Evolutionary conservation across 805 yeast genomes (phyloP), one percentile per base, ranked within the genome.

Genomic region (Barnettozyma botsteinii): DNA sequence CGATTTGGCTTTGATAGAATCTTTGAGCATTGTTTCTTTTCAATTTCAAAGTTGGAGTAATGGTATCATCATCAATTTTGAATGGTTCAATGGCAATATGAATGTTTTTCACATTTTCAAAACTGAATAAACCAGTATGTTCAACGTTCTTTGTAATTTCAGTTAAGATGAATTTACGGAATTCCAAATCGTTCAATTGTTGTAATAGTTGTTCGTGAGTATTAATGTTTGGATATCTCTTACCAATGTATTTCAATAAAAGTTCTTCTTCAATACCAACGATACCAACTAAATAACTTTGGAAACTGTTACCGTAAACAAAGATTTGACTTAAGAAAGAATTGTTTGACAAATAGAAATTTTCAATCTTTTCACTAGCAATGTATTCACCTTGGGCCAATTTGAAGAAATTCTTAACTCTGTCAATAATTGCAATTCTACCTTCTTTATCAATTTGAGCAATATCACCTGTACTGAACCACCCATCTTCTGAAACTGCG

Each of bases 331-430:
- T 50, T 21, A 70, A 47, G 31, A 61, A 45, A 5, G 75, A 62
- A 46, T 65, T 63, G 13, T 58, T 55, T 13, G 59, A 53, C 1
- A 77, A 56, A 56, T 82, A 81, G 13, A 64, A 60, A 52, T 78
- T 80, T 55, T 83, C 91, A 49, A 83, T 75, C 59, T 75, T 80
- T 53, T 83, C 93, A 15, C 87, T 85, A 1, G 87, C 82, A 40
- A 83, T 73, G 58, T 82, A 83, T 60, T 76, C 81, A 35, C 81
- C 81, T 55, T 76, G 81, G 4, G 79, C 66, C 39, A 76, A 56
- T 49, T 83, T 83, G 69, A 82, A 83, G 63, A 83, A 82, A 62
- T 83, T 84, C 66, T 83, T 83, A 29, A 83, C 87, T 46, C 93
- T 69, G 54, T 84, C 93, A 50, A 83, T 70, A 42, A 83, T 77